phyloP scores from a whole-genome alignment of 2,329 filamentous ascomycete species.

The Cladosporium sp. region DNA sequence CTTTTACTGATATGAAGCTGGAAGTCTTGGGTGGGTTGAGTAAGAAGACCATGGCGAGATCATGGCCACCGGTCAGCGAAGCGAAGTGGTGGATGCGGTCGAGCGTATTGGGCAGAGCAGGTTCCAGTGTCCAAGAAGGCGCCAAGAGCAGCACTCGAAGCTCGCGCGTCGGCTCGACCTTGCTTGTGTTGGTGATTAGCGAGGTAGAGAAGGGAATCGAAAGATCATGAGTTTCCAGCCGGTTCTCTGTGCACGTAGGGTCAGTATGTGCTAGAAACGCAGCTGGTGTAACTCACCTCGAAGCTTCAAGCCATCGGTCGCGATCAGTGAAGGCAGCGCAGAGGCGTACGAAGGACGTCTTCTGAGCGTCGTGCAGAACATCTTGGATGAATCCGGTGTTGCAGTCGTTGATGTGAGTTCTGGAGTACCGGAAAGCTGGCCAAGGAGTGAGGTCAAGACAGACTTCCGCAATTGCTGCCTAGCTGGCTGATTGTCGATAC shows the following conservation, averaged over 20 bases:
- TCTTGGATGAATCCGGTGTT: slow-evolving; percentile 21
- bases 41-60: slow-evolving; percentile 38
- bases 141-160: slow-evolving; percentile 39
- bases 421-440: too few species aligned
- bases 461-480: neutral
- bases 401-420: neutral
- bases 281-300: slow-evolving; percentile 26
- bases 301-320: slow-evolving; percentile 30
- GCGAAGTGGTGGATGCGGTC: slow-evolving; percentile 38
- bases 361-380: slow-evolving; percentile 48
- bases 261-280: neutral
- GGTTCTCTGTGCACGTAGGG: slow-evolving; percentile 30
- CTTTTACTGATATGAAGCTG: slow-evolving; percentile 26
- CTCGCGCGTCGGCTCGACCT: slow-evolving; percentile 19
- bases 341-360: slow-evolving; percentile 43
- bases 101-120: slow-evolving; percentile 29
- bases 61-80: slow-evolving; percentile 33
- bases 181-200: slow-evolving; percentile 21
- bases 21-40: slow-evolving; percentile 27
- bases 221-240: slow-evolving; percentile 43
- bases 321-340: slow-evolving; percentile 26
- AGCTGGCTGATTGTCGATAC: neutral
- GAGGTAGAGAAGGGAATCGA: slow-evolving; percentile 30
- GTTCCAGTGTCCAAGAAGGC: slow-evolving; percentile 27
- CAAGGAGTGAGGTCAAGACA: slow-evolving; percentile 16